A percentile compares a stretch with the other conserved stretches of the same genome.
Conservation (phyloP, 257 asterid species). For the Solanum medicagineum region DNA sequence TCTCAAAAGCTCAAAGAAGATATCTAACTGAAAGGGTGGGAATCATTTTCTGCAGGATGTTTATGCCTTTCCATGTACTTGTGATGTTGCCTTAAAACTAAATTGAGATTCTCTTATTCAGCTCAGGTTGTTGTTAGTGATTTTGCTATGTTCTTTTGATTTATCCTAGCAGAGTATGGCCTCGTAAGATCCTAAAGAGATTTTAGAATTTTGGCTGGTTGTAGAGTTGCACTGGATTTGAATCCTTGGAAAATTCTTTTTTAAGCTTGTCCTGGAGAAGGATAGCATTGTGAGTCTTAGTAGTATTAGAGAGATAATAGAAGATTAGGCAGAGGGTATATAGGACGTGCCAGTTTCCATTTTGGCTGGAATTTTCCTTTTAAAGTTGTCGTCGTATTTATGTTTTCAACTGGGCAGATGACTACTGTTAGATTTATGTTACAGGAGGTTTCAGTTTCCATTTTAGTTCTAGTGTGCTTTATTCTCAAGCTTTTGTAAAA, state of each 20-base stretch:
- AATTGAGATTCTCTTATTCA: background rate
- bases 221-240: background rate
- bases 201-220: background rate
- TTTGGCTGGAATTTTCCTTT: background rate
- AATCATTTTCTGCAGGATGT: background rate
- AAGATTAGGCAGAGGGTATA: background rate
- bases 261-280: background rate
- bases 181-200: background rate
- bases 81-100: background rate
- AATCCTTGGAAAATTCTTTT: background rate
- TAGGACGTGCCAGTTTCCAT: background rate
- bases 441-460: background rate
- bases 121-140: background rate
- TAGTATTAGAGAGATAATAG: background rate
- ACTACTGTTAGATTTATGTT: background rate
- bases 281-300: background rate
- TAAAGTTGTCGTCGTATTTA: background rate
- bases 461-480: background rate
- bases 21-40: background rate
- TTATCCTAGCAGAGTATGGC: background rate
- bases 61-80: background rate
- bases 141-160: background rate
- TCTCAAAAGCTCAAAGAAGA: background rate
- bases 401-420: background rate
- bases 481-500: background rate